phyloP scores from a whole-genome alignment of 192 early-diverging fungal species.

The Coemansia sp. region DNA sequence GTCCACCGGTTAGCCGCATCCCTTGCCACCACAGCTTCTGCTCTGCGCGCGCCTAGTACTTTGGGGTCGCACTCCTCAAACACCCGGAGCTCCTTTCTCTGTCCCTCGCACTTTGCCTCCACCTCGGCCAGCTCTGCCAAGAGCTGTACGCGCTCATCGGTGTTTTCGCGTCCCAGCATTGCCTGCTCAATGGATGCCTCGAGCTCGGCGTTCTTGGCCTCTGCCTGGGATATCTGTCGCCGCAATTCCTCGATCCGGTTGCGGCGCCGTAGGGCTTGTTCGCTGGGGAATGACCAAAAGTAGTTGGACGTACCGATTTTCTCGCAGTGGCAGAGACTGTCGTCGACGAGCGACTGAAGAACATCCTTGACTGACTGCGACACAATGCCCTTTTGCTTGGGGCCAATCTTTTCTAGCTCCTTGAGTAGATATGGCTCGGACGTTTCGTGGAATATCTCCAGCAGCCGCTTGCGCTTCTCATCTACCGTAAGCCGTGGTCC shows the following conservation, averaged over 20 bases:
- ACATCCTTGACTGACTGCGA: conserved; percentile 78
- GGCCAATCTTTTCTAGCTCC: conserved; percentile 78
- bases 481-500: conserved; percentile 43
- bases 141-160: conserved; percentile 55
- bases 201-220: conserved; percentile 47
- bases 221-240: conserved; percentile 49
- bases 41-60: conserved; percentile 63
- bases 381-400: conserved; percentile 82
- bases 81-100: conserved; percentile 57
- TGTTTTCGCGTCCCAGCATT: conserved; percentile 60
- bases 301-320: conserved; percentile 91
- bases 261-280: conserved; percentile 53
- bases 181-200: conserved; percentile 49
- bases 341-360: conserved; percentile 76
- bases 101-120: conserved; percentile 33
- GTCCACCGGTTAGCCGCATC: conserved; percentile 86
- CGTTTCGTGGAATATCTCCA: conserved; percentile 59
- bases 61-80: conserved; percentile 77
- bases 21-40: conserved; percentile 54
- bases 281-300: conserved; percentile 87
- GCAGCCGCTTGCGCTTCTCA: conserved; percentile 56
- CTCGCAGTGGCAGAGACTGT: conserved; percentile 71
- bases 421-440: conserved; percentile 74
- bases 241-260: conserved; percentile 52
- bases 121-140: conserved; percentile 54